phyloP scores from a whole-genome alignment of 768 basidiomycete species.

The Xerocomus brunneocitrinus region DNA sequence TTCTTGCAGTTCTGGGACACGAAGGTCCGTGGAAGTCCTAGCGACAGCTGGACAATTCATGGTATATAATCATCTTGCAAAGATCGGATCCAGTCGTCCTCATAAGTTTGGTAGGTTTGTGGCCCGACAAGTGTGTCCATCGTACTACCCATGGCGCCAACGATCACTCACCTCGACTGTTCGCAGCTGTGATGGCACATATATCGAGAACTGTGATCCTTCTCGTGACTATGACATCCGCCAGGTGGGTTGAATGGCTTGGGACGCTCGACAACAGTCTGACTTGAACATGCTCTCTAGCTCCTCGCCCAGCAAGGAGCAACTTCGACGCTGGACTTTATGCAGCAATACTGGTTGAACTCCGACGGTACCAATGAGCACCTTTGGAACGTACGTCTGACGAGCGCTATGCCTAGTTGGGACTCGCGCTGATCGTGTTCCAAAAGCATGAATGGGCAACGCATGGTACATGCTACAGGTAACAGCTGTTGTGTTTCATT shows the following conservation, averaged over 20 bases:
- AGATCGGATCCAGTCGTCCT: not conserved
- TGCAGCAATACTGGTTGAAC: slow-evolving; percentile 63
- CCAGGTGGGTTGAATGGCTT: slow-evolving; percentile 26
- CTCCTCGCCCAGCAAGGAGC: slow-evolving; percentile 53
- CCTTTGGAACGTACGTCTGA: slow-evolving; percentile 60
- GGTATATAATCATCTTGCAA: slow-evolving; percentile 35
- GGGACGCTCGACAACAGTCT: not conserved
- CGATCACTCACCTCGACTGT: not conserved
- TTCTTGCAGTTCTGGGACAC: slow-evolving; percentile 56
- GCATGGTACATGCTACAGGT: slow-evolving; percentile 54
- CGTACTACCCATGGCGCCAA: not conserved
- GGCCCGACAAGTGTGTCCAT: slow-evolving; percentile 55
- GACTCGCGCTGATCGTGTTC: not conserved
- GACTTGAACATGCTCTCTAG: slow-evolving; percentile 29
- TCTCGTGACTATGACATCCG: slow-evolving; percentile 44
- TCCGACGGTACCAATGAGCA: slow-evolving; percentile 55
- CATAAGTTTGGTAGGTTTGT: slow-evolving; percentile 44
- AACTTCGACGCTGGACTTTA: slow-evolving; percentile 52
- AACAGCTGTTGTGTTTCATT: not conserved
- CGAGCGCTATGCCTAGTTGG: not conserved
- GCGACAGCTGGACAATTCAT: slow-evolving; percentile 71
- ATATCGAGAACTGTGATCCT: slow-evolving; percentile 34
- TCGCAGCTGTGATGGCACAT: slow-evolving; percentile 51
- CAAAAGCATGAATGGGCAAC: slow-evolving; percentile 64
- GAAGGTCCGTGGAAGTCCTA: slow-evolving; percentile 55